A percentile compares a stretch with the other conserved stretches of the same genome.
phyloP scores from a whole-genome alignment of 2,329 filamentous ascomycete species.

The Neopestalotiopsis clavispora region DNA sequence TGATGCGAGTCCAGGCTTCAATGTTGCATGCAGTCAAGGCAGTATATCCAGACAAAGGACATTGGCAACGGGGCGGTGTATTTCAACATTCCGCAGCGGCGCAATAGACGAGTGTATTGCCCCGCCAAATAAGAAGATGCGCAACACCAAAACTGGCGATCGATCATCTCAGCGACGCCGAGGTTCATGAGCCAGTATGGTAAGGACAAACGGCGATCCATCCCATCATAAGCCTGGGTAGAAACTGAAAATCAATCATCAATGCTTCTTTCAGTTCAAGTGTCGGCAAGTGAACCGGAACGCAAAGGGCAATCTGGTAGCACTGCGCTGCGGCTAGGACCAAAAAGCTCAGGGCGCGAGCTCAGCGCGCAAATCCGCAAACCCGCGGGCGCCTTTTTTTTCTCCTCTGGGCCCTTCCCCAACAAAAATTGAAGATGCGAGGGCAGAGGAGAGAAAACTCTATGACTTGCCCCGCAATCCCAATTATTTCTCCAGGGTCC shows the following conservation, averaged over 20 bases:
- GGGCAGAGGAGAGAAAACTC: not conserved
- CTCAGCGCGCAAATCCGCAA: not conserved
- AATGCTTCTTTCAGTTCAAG: not conserved
- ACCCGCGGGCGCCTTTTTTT: not conserved
- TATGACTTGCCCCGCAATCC: conserved; percentile 4
- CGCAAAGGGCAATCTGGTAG: not conserved
- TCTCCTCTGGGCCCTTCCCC: not conserved
- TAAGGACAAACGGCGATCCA: not conserved
- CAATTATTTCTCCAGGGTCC: conserved; percentile 10
- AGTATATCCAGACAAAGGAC: no score
- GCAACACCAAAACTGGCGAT: not conserved
- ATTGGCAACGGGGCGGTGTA: not conserved
- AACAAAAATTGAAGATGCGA: conserved; percentile 5
- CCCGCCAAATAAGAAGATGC: not conserved
- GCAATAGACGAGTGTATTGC: not conserved
- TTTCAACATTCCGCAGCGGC: not conserved
- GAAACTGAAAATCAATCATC: no score
- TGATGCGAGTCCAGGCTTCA: no score
- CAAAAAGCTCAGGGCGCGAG: not conserved
- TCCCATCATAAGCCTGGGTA: not conserved
- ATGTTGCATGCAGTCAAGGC: no score
- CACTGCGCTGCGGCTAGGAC: not conserved
- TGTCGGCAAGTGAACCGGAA: not conserved
- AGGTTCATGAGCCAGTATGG: not conserved
- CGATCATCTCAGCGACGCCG: not conserved